Evolutionary conservation across 306 rosid genomes (phyloP).

Genomic region (Vigna unguiculata): DNA sequence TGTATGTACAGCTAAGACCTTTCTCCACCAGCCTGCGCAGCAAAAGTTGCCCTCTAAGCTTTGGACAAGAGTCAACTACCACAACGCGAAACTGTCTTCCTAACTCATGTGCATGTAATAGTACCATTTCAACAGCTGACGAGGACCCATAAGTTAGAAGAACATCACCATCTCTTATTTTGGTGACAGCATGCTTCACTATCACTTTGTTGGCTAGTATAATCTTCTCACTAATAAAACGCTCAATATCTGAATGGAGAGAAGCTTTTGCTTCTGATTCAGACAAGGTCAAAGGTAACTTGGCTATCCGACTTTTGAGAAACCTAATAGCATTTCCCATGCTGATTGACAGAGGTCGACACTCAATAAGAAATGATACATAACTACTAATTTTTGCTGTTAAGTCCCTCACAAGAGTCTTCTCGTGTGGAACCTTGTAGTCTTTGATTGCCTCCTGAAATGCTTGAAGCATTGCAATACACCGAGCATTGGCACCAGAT

Average conservation of each 20-base stretch:
- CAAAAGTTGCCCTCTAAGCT: constrained; percentile 59
- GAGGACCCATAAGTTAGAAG: constrained; percentile 67
- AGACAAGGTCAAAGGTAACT: constrained; percentile 58
- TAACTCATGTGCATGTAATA: constrained; percentile 63
- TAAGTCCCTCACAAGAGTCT: constrained; percentile 58
- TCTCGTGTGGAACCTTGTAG: constrained; percentile 59
- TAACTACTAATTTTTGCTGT: constrained; percentile 63
- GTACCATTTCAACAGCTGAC: constrained; percentile 59
- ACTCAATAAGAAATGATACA: constrained; percentile 65
- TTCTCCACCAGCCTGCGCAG: constrained; percentile 65
- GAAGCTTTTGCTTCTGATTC: constrained; percentile 65
- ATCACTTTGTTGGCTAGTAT: constrained; percentile 66
- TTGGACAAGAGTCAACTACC: constrained; percentile 68
- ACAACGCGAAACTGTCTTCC: constrained; percentile 67
- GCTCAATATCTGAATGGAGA: constrained; percentile 59
- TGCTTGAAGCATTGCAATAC: constrained; percentile 69
- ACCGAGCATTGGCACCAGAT: constrained; percentile 68
- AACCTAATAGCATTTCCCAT: constrained; percentile 75
- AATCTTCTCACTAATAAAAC: constrained; percentile 65
- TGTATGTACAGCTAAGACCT: constrained; percentile 66
- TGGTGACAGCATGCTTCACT: constrained; percentile 66
- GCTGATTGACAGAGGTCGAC: constrained; percentile 72
- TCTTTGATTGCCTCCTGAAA: constrained; percentile 69
- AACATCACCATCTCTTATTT: constrained; percentile 70
- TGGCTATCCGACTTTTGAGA: constrained; percentile 63